These are phyloP conservation scores for Penicillium crustosum DNA, from an alignment of 2,329 filamentous ascomycete genomes.

Conservation along the genomic window DNA sequence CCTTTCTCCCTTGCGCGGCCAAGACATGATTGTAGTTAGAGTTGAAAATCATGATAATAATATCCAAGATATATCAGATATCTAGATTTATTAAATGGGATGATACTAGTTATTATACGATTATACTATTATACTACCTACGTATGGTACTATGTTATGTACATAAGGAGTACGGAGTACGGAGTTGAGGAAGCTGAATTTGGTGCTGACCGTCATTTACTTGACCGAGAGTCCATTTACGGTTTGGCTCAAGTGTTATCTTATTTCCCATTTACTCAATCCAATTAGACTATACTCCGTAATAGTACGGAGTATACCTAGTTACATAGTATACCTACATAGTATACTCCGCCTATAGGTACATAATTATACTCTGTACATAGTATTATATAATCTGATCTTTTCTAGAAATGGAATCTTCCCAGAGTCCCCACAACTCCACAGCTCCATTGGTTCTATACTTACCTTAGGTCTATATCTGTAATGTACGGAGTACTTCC, in stretches of 20 bases:
- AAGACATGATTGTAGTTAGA: not conserved
- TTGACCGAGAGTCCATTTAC: constrained; percentile 21
- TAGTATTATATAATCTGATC: not conserved
- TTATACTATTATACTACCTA: too few species aligned
- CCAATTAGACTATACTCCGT: not conserved
- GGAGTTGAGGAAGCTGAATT: not conserved
- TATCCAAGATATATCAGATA: not conserved
- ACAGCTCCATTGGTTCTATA: not conserved
- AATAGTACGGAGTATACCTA: too few species aligned
- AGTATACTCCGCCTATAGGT: too few species aligned
- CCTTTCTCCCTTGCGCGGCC: constrained; percentile 5
- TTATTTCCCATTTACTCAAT: not conserved
- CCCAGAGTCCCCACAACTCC: not conserved
- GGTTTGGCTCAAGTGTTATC: constrained; percentile 1
- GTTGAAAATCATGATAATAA: not conserved
- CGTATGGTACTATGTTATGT: not conserved
- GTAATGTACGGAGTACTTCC: not conserved
- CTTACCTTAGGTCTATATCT: not conserved
- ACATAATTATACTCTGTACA: too few species aligned
- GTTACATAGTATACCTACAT: too few species aligned
- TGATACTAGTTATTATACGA: too few species aligned
- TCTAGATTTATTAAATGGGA: not conserved
- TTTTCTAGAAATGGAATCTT: constrained; percentile 11
- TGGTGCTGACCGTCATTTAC: not conserved
- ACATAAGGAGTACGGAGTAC: not conserved